phyloP scores from a whole-genome alignment of 306 rosid genomes.

The Ammopiptanthus mongolicus region DNA sequence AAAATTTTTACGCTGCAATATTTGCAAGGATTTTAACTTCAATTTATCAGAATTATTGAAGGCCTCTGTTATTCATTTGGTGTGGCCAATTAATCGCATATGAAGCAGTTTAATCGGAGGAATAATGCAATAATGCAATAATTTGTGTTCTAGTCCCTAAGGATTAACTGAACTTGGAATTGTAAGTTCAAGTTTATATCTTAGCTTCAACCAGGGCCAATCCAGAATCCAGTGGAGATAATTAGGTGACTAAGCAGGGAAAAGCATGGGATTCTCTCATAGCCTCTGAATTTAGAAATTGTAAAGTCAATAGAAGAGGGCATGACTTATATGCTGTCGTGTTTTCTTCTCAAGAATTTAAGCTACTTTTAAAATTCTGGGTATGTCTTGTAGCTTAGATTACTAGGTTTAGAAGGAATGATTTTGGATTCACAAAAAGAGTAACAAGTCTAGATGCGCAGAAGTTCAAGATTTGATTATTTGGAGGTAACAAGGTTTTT shows the following conservation, averaged over 20 bases:
- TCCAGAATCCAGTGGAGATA: conserved; percentile 3
- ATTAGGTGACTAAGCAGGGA: neutral
- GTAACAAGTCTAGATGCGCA: neutral
- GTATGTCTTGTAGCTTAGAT: neutral
- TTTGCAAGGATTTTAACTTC: neutral
- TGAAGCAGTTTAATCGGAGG: neutral
- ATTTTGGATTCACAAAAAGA: neutral
- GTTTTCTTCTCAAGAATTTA: conserved; percentile 4
- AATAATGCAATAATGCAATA: neutral
- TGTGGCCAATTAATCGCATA: conserved; percentile 6
- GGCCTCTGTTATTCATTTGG: neutral
- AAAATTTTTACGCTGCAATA: neutral
- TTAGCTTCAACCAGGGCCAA: neutral
- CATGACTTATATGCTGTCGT: neutral
- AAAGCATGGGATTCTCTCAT: conserved; percentile 3
- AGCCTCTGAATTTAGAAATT: neutral
- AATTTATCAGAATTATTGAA: neutral
- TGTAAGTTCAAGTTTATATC: neutral
- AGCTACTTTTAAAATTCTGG: neutral
- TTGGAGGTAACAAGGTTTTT: conserved; percentile 1
- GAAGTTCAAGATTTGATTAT: neutral
- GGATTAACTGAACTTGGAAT: neutral
- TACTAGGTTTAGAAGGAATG: conserved; percentile 18
- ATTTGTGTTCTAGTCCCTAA: neutral
- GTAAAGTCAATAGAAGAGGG: neutral